Evolutionary conservation across 2,329 filamentous ascomycete genomes (phyloP).

Genomic region (Teratosphaeria gauchensis): DNA sequence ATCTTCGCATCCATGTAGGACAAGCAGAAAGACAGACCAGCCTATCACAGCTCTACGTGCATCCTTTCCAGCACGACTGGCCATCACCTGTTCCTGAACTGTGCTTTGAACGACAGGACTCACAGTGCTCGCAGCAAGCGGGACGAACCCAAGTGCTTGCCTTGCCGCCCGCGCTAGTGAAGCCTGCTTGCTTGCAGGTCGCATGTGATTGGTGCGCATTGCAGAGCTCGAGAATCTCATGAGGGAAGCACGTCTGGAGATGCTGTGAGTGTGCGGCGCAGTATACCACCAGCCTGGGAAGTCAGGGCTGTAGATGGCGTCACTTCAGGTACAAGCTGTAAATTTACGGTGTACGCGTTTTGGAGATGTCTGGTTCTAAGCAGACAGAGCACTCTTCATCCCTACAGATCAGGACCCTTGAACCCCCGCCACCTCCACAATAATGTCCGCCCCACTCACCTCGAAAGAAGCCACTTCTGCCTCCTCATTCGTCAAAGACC

Average conservation of each 20-base stretch:
- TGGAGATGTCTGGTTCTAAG: no score
- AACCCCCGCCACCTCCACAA: not conserved
- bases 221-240: not conserved
- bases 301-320: not conserved
- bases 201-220: constrained; percentile 7
- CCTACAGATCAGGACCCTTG: not conserved
- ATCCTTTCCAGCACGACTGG: not conserved
- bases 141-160: not conserved
- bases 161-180: constrained; percentile 10
- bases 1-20: not conserved
- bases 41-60: not conserved
- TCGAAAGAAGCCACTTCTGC: not conserved
- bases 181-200: not conserved
- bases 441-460: not conserved
- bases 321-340: not conserved
- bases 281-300: not conserved
- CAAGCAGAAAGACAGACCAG: not conserved
- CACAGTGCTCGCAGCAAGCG: not conserved
- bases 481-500: not conserved
- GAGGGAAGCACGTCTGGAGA: not conserved
- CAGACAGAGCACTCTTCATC: not conserved
- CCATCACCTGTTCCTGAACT: not conserved
- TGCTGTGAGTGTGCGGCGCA: not conserved
- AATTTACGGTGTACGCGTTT: not conserved
- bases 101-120: not conserved